phyloP scores from a whole-genome alignment of 805 yeast genomes.

The Wickerhamomyces chaumierensis region DNA sequence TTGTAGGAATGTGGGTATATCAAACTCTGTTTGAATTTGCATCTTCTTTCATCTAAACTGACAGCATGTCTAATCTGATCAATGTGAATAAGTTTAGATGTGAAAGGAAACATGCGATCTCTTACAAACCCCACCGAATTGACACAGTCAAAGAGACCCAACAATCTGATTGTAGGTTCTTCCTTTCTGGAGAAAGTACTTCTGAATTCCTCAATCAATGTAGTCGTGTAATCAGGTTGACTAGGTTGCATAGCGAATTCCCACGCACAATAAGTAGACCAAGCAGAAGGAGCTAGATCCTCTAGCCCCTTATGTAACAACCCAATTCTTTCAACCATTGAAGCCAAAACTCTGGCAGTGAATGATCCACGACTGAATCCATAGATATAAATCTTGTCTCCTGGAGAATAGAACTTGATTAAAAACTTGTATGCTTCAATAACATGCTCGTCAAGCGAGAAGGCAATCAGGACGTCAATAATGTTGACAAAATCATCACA shows the following conservation, averaged over 20 bases:
- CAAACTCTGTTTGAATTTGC: slow-evolving; percentile 47
- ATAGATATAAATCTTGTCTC: slow-evolving; percentile 43
- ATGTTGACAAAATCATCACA: slow-evolving; percentile 14
- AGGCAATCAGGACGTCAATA: slow-evolving; percentile 39
- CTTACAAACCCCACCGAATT: slow-evolving; percentile 53
- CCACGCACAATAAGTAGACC: slow-evolving; percentile 54
- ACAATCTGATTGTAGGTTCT: slow-evolving; percentile 35
- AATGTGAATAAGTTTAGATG: slow-evolving; percentile 38
- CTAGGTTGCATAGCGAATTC: slow-evolving; percentile 47
- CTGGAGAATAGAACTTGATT: slow-evolving; percentile 33
- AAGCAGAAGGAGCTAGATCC: slow-evolving; percentile 45
- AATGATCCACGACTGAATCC: slow-evolving; percentile 62
- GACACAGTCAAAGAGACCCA: slow-evolving; percentile 64
- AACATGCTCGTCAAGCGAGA: slow-evolving; percentile 43
- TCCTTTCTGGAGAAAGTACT: slow-evolving; percentile 37
- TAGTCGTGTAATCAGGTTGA: slow-evolving; percentile 28
- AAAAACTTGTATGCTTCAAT: slow-evolving; percentile 44
- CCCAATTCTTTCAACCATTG: slow-evolving; percentile 58
- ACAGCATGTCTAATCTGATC: slow-evolving; percentile 57
- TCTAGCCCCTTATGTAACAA: slow-evolving; percentile 43
- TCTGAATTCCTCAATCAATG: slow-evolving; percentile 41
- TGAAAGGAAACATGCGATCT: slow-evolving; percentile 48
- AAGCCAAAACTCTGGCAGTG: slow-evolving; percentile 51
- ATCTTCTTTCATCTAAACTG: slow-evolving; percentile 55
- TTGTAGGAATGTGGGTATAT: slow-evolving; percentile 33